phyloP scores from a whole-genome alignment of 345 rosid species.

The Kernera saxatilis region DNA sequence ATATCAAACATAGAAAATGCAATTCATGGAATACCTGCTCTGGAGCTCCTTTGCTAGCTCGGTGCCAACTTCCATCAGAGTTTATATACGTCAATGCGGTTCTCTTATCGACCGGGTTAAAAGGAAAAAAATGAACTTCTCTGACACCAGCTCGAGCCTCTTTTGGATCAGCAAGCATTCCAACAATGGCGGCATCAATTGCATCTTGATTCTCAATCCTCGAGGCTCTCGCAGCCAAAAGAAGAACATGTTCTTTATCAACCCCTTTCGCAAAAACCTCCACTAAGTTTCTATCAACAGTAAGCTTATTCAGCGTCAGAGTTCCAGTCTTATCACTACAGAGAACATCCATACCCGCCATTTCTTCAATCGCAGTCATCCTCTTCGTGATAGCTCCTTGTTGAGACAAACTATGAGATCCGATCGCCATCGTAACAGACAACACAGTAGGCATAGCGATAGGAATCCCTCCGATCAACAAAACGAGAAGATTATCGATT shows the following conservation, averaged over 20 bases:
- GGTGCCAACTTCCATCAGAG: slow-evolving; percentile 67
- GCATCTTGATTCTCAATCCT: slow-evolving; percentile 89
- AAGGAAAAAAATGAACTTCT: slow-evolving; percentile 83
- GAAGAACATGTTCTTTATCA: slow-evolving; percentile 62
- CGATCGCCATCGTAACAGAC: slow-evolving; percentile 96
- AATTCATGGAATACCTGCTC: slow-evolving; percentile 53
- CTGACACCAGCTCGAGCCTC: slow-evolving; percentile 85
- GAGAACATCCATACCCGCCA: slow-evolving; percentile 96
- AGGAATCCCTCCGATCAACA: slow-evolving; percentile 89
- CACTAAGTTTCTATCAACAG: slow-evolving; percentile 63
- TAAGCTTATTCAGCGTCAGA: slow-evolving; percentile 72
- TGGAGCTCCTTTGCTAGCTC: slow-evolving; percentile 93
- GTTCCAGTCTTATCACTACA: slow-evolving; percentile 96
- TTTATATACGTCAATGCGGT: slow-evolving; percentile 86
- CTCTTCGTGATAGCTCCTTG: slow-evolving; percentile 87
- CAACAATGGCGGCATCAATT: slow-evolving; percentile 86
- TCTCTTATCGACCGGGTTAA: slow-evolving; percentile 90
- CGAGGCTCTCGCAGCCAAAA: slow-evolving; percentile 89
- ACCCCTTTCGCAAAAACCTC: slow-evolving; percentile 76
- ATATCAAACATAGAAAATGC: neutral
- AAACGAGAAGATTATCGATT: slow-evolving; percentile 80
- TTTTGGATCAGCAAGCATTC: slow-evolving; percentile 95
- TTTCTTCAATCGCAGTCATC: slow-evolving; percentile 95
- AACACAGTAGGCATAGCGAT: slow-evolving; percentile 94
- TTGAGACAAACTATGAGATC: slow-evolving; percentile 77